Percentiles rank a stretch among this genome's conserved stretches.
These are phyloP conservation scores for Alisma plantagoaquatica DNA, from an alignment of 106 monocot species.

Conservation along the genomic window DNA sequence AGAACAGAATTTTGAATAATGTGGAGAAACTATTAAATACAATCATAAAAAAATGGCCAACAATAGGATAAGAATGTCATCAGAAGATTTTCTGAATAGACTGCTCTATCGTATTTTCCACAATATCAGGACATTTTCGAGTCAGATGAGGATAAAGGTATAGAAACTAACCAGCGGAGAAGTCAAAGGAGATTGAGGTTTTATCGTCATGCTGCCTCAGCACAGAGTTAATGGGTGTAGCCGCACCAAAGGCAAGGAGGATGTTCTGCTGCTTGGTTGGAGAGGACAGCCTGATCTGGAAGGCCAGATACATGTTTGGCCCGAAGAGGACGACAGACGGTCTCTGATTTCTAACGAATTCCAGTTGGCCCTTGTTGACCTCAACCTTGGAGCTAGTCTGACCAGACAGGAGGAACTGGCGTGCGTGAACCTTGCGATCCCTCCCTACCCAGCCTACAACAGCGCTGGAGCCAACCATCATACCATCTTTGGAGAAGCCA, in stretches of 20 bases:
- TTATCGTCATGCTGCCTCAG: constrained; percentile 45
- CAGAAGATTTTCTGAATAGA: too few species aligned
- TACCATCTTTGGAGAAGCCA: constrained; percentile 66
- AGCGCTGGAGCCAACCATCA: constrained; percentile 83
- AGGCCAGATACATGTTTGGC: constrained; percentile 62
- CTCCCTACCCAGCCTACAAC: constrained; percentile 81
- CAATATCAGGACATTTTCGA: too few species aligned
- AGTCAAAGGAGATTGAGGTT: constrained; percentile 57
- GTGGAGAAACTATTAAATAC: too few species aligned
- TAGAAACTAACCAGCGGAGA: constrained; percentile 37
- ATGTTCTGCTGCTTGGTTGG: constrained; percentile 35
- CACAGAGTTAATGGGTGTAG: constrained; percentile 43
- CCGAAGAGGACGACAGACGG: constrained; percentile 32
- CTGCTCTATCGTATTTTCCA: too few species aligned
- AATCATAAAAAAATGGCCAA: too few species aligned
- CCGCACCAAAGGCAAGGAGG: constrained; percentile 43
- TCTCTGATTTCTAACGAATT: constrained; percentile 3
- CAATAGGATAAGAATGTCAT: too few species aligned
- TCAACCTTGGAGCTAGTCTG: too few species aligned
- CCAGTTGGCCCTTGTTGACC: constrained; percentile 39
- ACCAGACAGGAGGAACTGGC: constrained; percentile 43
- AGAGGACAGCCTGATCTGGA: constrained; percentile 37
- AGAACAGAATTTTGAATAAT: too few species aligned
- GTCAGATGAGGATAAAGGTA: too few species aligned
- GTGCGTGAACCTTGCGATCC: constrained; percentile 32